Evolutionary conservation across 306 rosid species (phyloP).

Genomic region (Ziziphus jujuba): DNA sequence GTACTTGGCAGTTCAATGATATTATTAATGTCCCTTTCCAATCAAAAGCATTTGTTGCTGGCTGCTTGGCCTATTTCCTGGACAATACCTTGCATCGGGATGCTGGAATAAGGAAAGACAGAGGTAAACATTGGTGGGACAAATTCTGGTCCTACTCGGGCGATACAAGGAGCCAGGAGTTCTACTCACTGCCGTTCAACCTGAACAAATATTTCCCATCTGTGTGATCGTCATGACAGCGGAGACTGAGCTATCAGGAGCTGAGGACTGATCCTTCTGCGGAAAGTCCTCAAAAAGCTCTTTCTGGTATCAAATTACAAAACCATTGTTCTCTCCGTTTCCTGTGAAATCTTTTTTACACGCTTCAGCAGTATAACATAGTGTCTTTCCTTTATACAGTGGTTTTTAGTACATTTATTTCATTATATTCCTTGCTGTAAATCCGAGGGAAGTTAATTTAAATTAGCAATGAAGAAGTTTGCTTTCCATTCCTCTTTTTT

Average conservation of each 20-base stretch:
- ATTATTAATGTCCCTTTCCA: conserved; percentile 88
- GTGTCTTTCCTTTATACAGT: conserved; percentile 35
- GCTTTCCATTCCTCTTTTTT: conserved; percentile 9
- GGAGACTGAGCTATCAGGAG: conserved; percentile 19
- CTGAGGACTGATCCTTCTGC: conserved; percentile 26
- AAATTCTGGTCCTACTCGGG: conserved; percentile 76
- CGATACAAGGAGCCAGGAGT: conserved; percentile 86
- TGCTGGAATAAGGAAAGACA: conserved; percentile 60
- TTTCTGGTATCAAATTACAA: conserved; percentile 27
- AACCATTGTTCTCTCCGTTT: conserved; percentile 23
- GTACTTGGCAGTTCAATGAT: conserved; percentile 79
- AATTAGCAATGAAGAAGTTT: conserved; percentile 36
- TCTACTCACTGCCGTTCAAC: conserved; percentile 90
- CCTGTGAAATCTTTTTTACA: conserved; percentile 10
- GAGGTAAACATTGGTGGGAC: conserved; percentile 99
- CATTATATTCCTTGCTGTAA: conserved; percentile 51
- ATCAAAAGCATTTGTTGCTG: conserved; percentile 93
- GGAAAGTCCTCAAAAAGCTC: conserved; percentile 8
- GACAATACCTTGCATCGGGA: conserved; percentile 84
- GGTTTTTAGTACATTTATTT: conserved; percentile 38
- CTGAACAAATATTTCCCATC: conserved; percentile 97
- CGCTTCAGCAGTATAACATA: conserved; percentile 36
- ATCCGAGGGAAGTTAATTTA: conserved; percentile 44
- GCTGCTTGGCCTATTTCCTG: conserved; percentile 73
- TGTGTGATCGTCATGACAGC: conserved; percentile 44